A percentile compares a stretch with the other conserved stretches of the same genome.
Conservation (phyloP, 768 basidiomycete genomes). For the Russula emetica region DNA sequence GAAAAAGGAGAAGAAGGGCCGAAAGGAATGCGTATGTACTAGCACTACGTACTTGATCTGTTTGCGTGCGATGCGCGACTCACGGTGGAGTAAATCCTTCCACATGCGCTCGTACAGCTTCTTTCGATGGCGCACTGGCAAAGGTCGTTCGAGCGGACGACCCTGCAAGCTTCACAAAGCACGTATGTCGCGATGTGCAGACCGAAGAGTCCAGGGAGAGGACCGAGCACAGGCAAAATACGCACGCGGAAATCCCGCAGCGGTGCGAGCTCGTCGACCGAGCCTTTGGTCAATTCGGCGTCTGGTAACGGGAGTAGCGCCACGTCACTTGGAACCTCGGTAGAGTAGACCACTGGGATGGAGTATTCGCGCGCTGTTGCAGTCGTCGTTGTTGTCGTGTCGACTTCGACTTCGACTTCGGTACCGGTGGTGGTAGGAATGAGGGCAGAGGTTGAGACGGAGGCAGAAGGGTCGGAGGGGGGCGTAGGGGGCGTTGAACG, state of each 20-base stretch:
- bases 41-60: constrained; percentile 44
- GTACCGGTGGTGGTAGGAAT: not conserved
- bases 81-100: constrained; percentile 69
- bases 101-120: constrained; percentile 80
- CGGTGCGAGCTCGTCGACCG: constrained; percentile 81
- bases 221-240: constrained; percentile 88
- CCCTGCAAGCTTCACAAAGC: constrained; percentile 79
- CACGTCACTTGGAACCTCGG: constrained; percentile 86
- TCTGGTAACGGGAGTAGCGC: constrained; percentile 86
- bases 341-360: constrained; percentile 91
- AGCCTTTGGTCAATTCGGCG: constrained; percentile 86
- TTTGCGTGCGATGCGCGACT: constrained; percentile 59
- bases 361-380: constrained; percentile 44
- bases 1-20: no score
- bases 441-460: not conserved
- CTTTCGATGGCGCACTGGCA: constrained; percentile 79
- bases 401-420: not conserved
- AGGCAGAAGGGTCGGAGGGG: not conserved
- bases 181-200: constrained; percentile 87
- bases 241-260: constrained; percentile 93
- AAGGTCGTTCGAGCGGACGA: constrained; percentile 76
- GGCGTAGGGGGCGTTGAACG: not conserved
- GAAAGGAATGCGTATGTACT: no score
- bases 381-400: not conserved
- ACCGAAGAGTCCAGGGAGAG: constrained; percentile 87